Conservation (phyloP, 345 rosid genomes). For the Triadica sebifera region DNA sequence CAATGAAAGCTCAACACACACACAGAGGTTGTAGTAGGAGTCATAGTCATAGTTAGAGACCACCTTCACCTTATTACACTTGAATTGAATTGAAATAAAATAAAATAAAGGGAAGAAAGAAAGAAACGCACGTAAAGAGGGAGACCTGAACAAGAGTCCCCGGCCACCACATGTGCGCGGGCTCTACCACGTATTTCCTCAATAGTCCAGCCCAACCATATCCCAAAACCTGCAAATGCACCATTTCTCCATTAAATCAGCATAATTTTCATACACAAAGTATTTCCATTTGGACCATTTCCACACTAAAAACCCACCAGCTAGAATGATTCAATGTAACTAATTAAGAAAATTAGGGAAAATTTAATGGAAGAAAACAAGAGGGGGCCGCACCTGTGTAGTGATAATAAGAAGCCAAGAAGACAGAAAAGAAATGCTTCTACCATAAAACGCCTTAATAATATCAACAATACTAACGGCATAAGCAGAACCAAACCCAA, state of each 20-base stretch:
- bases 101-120: too few relatives aligned
- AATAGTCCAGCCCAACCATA: slow-evolving; percentile 27
- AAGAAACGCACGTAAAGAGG: not conserved
- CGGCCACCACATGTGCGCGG: slow-evolving; percentile 32
- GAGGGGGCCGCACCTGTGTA: slow-evolving; percentile 31
- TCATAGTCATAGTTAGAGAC: not conserved
- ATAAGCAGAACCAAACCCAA: slow-evolving; percentile 28
- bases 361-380: not conserved
- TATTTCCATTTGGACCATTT: too few relatives aligned
- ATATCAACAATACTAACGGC: slow-evolving; percentile 39
- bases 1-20: not conserved
- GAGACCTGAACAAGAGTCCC: slow-evolving; percentile 22
- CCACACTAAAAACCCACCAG: too few relatives aligned
- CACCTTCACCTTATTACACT: not conserved
- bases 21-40: not conserved
- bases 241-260: too few relatives aligned
- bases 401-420: slow-evolving; percentile 42
- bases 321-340: too few relatives aligned
- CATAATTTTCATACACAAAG: too few relatives aligned
- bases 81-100: too few relatives aligned
- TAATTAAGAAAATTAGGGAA: not conserved
- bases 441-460: slow-evolving; percentile 35
- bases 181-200: slow-evolving; percentile 22
- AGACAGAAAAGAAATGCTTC: slow-evolving; percentile 29
- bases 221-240: slow-evolving; percentile 13